These are phyloP conservation scores for Scleroderma citrinum DNA, from an alignment of 768 basidiomycete genomes.

Conservation along the genomic window DNA sequence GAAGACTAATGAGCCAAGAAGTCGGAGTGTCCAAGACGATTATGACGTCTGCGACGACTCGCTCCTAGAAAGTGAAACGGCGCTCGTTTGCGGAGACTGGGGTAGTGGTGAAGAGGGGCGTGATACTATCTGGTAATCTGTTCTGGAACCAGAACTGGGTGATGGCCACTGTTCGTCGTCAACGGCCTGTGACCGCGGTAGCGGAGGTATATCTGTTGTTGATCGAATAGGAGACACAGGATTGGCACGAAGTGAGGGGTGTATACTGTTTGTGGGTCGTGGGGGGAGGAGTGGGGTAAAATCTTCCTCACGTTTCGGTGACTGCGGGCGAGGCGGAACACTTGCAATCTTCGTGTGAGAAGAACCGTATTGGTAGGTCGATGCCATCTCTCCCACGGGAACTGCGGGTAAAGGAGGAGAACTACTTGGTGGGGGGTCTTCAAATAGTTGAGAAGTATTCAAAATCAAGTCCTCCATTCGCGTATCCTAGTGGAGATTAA, in stretches of 20 bases:
- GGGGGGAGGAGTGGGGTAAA: conserved; percentile 68
- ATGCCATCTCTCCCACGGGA: conserved; percentile 56
- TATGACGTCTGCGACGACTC: neutral
- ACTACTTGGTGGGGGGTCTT: conserved; percentile 43
- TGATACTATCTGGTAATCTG: conserved; percentile 10
- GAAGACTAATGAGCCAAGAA: too few relatives aligned
- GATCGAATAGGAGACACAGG: conserved; percentile 44
- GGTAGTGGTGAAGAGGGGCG: conserved; percentile 15
- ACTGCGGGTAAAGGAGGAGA: conserved; percentile 74
- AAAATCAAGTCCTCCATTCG: conserved; percentile 85
- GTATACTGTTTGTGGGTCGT: conserved; percentile 69
- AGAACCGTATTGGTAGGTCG: conserved; percentile 60
- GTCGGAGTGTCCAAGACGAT: too few relatives aligned
- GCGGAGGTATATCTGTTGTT: conserved; percentile 26
- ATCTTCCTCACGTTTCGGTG: conserved; percentile 43
- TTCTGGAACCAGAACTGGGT: conserved; percentile 1
- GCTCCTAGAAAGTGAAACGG: conserved; percentile 8
- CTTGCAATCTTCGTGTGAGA: conserved; percentile 60
- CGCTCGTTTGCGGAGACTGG: conserved; percentile 9
- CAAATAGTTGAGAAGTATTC: conserved; percentile 59
- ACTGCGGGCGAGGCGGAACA: conserved; percentile 28
- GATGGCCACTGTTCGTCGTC: conserved; percentile 20
- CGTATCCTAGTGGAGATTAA: conserved; percentile 40
- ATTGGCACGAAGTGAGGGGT: conserved; percentile 62
- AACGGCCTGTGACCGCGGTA: conserved; percentile 16